phyloP scores from a whole-genome alignment of 768 basidiomycete species.

The Amanita jacksonii region DNA sequence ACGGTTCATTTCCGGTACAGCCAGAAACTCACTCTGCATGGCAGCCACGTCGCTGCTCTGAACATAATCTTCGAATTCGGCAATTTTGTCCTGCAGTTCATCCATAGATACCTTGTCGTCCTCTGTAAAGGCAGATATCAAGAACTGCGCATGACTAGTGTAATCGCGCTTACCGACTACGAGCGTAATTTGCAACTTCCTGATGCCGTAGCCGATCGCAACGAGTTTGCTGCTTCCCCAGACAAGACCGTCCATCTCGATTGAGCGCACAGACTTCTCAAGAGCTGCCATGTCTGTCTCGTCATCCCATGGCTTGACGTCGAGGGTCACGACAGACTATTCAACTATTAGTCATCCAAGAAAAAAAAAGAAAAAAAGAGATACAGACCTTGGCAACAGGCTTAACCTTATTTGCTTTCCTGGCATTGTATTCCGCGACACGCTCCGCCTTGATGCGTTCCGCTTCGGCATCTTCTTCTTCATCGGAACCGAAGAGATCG shows the following conservation, averaged over 20 bases:
- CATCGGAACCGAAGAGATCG: slow-evolving; percentile 84
- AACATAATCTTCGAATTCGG: slow-evolving; percentile 78
- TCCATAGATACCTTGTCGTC: slow-evolving; percentile 91
- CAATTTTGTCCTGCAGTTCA: slow-evolving; percentile 86
- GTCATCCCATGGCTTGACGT: slow-evolving; percentile 99
- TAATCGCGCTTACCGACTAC: slow-evolving; percentile 37
- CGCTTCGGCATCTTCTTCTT: slow-evolving; percentile 77
- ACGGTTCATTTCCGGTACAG: too few relatives aligned
- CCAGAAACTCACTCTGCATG: slow-evolving; percentile 69
- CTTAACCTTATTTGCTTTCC: slow-evolving; percentile 90
- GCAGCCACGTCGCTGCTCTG: slow-evolving; percentile 90
- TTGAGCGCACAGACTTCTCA: slow-evolving; percentile 75
- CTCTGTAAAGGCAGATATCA: slow-evolving; percentile 40
- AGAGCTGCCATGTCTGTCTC: slow-evolving; percentile 93
- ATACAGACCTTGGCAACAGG: slow-evolving; percentile 68
- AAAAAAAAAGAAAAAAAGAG: slow-evolving; percentile 1
- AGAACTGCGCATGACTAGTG: neutral
- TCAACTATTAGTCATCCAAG: slow-evolving; percentile 6
- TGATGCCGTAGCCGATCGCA: slow-evolving; percentile 84
- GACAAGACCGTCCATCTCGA: slow-evolving; percentile 83
- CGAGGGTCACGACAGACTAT: slow-evolving; percentile 94
- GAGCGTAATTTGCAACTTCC: slow-evolving; percentile 76
- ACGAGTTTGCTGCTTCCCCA: slow-evolving; percentile 96
- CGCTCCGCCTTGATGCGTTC: slow-evolving; percentile 87
- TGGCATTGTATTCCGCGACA: slow-evolving; percentile 85